Conservation (phyloP, 805 yeast genomes). For the Pichia paraexigua region DNA sequence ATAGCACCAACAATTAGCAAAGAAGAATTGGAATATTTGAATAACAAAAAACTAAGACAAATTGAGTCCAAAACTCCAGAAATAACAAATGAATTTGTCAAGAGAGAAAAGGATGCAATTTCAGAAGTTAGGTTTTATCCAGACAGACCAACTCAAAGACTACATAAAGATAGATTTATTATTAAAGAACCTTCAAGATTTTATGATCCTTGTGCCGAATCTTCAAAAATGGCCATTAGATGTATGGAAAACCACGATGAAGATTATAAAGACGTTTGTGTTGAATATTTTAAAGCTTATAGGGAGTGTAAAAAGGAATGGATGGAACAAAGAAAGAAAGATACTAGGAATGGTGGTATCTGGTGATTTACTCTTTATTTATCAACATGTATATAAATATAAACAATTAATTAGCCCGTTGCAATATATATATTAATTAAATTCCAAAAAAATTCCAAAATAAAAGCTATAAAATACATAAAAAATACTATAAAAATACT, state of each 20-base stretch:
- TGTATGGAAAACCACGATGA: slow-evolving; percentile 75
- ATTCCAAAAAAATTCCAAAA: background rate
- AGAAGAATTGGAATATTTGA: slow-evolving; percentile 17
- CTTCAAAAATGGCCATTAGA: slow-evolving; percentile 76
- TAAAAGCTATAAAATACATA: background rate
- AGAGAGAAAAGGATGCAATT: slow-evolving; percentile 35
- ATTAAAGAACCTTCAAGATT: slow-evolving; percentile 74
- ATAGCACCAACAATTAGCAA: slow-evolving; percentile 7
- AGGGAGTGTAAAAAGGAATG: slow-evolving; percentile 83
- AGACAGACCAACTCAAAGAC: slow-evolving; percentile 70
- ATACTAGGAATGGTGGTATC: slow-evolving; percentile 22
- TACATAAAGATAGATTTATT: slow-evolving; percentile 61
- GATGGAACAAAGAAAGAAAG: slow-evolving; percentile 33
- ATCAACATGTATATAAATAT: background rate
- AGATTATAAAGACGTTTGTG: slow-evolving; percentile 57
- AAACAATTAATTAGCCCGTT: background rate
- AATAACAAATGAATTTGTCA: slow-evolving; percentile 42
- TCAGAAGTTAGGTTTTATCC: slow-evolving; percentile 65
- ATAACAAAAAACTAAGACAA: slow-evolving; percentile 23
- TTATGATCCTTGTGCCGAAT: slow-evolving; percentile 90
- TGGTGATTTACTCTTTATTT: slow-evolving; percentile 17
- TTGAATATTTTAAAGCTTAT: slow-evolving; percentile 85
- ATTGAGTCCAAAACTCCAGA: slow-evolving; percentile 10
- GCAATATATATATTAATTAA: background rate
- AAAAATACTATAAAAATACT: background rate